Evolutionary conservation across 345 rosid species (phyloP), one percentile per base, ranked within the genome.

Genomic region (Litchi chinensis): DNA sequence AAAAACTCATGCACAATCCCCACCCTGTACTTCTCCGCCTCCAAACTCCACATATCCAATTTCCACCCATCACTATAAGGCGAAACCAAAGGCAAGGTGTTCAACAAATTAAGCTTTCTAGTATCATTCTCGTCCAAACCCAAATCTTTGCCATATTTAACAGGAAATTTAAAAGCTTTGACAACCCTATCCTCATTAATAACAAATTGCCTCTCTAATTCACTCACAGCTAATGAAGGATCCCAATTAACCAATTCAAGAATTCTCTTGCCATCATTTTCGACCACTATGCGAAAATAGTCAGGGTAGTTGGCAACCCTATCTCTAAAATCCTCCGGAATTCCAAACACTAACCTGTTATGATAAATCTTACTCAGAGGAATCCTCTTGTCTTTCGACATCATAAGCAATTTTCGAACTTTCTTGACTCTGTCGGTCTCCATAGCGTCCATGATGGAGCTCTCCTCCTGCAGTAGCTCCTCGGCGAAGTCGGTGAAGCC

Each of bases 281-380:
- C 91, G 0, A 87, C 86, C 16, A 74, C 89, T 21, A 87, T 80
- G 41, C 87, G 86, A 64, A 95, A 90, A 75, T 76, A 91, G 52
- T 93, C 90, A 0, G 97, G 93, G 73, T 92, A 95, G 57, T 91
- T 90, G 57, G 70, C 81, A 13, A 90, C 90, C 77, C 92, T 83
- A 65, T 93, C 98, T 70, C 97, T 75, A 76, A 95, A 95, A 87
- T 93, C 98, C 40, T 92, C 96, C 0, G 98, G 98, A 74, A 95
- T 86, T 28, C 99, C 98, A 18, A 93, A 93, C 32, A 95, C 71
- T 44, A 88, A 76, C 59, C 98, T 82, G 22, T 90, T 86, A 76
- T 95, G 99, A 76, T 93, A 86, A 69, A 93, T 82, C 82, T 91
- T 93, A 76, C 92, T 92, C 65, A 93, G 62, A 6, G 95, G 86